Evolutionary conservation across 164 flowering plant species (phyloP).

Genomic region (Piper betle): DNA sequence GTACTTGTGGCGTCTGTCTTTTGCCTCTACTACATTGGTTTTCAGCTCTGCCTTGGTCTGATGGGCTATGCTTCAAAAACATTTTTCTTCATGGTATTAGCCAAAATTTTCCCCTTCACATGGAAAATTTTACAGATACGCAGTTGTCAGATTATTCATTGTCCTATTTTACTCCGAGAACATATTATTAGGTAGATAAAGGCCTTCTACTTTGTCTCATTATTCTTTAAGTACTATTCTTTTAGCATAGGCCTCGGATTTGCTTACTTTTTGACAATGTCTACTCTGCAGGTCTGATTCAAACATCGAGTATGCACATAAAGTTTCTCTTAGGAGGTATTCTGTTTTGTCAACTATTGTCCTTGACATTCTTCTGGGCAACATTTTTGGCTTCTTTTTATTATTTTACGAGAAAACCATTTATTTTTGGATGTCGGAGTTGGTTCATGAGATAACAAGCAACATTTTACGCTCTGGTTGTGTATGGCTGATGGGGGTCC

Average conservation of each 20-base stretch:
- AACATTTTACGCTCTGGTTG: slow-evolving; percentile 70
- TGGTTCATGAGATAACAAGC: slow-evolving; percentile 42
- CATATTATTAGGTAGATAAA: slow-evolving; percentile 38
- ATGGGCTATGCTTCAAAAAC: slow-evolving; percentile 22
- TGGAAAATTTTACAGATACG: slow-evolving; percentile 43
- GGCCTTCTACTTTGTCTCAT: neutral
- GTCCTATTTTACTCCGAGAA: slow-evolving; percentile 63
- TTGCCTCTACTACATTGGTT: slow-evolving; percentile 43
- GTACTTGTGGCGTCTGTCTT: slow-evolving; percentile 37
- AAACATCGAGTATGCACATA: slow-evolving; percentile 71
- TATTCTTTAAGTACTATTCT: neutral
- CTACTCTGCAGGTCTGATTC: slow-evolving; percentile 40
- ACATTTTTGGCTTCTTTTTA: slow-evolving; percentile 44
- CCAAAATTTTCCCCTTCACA: slow-evolving; percentile 30
- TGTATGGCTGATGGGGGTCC: slow-evolving; percentile 98
- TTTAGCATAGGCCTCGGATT: neutral
- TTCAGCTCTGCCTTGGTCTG: slow-evolving; percentile 37
- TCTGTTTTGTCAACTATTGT: slow-evolving; percentile 66
- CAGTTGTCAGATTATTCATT: slow-evolving; percentile 66
- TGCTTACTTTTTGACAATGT: neutral
- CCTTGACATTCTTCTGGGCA: slow-evolving; percentile 67
- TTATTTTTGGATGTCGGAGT: slow-evolving; percentile 31
- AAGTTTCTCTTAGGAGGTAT: slow-evolving; percentile 52
- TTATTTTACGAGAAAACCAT: slow-evolving; percentile 31
- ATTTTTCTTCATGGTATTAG: slow-evolving; percentile 14